Evolutionary conservation across 2,329 filamentous ascomycete species (phyloP), one percentile per base, ranked within the genome.

Genomic region (Ophiostoma sp.): DNA sequence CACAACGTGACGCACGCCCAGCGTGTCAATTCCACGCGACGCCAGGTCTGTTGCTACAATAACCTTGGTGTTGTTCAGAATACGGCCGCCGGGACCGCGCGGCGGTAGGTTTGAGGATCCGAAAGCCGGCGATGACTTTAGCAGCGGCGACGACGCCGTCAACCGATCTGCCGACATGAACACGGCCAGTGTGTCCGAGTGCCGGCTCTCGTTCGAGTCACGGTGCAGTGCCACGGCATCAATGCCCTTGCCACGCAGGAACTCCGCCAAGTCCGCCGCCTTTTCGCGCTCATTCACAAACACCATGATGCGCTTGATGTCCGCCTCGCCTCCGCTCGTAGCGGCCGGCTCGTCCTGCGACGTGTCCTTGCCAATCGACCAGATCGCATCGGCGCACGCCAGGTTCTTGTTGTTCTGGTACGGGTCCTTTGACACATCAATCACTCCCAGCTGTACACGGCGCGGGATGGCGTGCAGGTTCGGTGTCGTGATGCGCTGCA

Each of bases 401-500:
- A 99, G 85, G 74, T 89, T 85, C 78, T 96, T 95, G 82, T 97
- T 97, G 75, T 95, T 93, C 71, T 88, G 88, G 80, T 97, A 99
- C 0, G 93, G 93, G n/a, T 96, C 89, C 73, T 90, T 92, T 72
- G 94, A 89, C 14, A 96, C 90, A 75, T 99, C 93, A 41, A 99
- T 87, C 47, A 98, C 92, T 69, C 92, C 93, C 4, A 99, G 87
- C 77, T 98, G 94, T 0, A 99, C 93, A 73, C 95, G 89, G 58
- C 95, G 89, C 2, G 95, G 95, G 73, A 99, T 97, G 69, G 95
- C 93, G 78, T 99, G 95, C 0, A 99, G 84, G 75, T 98, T 97
- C 0, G 95, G 95, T 0, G 95, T 99, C 1, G 94, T 94, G 71
- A 99, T 88, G 70, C 95, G 90, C 63, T 84, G 82, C 79, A 96